Evolutionary conservation across 345 rosid genomes (phyloP), one percentile per base, ranked within the genome.

Genomic region (Durio zibethinus): DNA sequence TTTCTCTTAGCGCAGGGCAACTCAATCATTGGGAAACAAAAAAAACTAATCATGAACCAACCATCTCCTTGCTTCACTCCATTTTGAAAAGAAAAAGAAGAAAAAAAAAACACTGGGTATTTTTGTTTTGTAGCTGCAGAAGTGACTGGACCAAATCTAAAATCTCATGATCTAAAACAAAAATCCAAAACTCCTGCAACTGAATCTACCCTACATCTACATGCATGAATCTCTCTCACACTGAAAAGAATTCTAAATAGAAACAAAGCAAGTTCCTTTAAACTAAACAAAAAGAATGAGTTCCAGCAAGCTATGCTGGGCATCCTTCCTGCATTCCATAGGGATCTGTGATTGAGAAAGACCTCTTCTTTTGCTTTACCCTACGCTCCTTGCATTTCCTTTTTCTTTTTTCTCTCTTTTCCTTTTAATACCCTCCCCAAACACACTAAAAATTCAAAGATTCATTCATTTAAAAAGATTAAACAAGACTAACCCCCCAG

Each of bases 311-410:
- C 83, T 82, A 85, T 85, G 91, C 86, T 77, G 86, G 87, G 89
- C 81, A 90, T 85, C 82, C 73, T 83, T 82, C 86, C 85, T 83
- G 92, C 93, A 93, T 86, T 83, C 87, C 90, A 85, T 94, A 75
- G 97, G 98, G 98, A 94, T 94, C 98, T 88, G 98, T 85, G 95
- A 82, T 67, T 87, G 93, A 89, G 94, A 91, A 92, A 90, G 94
- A 89, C 95, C 80, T 84, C 87, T 85, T 81, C 89, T 88, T 88
- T 79, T 84, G 71, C 80, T 84, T 84, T 83, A 83, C 81, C 80
- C 84, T 83, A 79, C 77, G 53, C 82, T 77, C 78, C 80, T 54
- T 70, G 27, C 61, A 50, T 25, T 23, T 9, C 60, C 16, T 20
- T 29, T 23, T 10, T 9, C 15, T 21, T 31, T 70, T 48, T 27